Conservation (phyloP, 2,329 filamentous ascomycete genomes). For the Dactylella cylindrospora region DNA sequence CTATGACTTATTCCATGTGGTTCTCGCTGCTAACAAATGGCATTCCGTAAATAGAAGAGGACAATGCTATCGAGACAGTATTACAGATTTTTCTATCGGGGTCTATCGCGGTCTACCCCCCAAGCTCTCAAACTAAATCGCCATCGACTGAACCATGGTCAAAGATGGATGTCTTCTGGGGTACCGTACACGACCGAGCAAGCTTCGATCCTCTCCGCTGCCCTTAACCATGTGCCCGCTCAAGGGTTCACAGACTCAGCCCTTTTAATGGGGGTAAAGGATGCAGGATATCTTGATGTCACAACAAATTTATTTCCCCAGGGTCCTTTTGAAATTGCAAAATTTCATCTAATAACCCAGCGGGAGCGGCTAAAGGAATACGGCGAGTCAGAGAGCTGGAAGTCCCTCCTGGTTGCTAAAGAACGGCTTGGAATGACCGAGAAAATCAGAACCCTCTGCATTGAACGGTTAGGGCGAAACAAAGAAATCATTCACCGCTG, state of each 20-base stretch:
- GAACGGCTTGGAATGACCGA: conserved; percentile 58
- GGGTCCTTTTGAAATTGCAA: conserved; percentile 78
- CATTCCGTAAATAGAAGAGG: too few species aligned
- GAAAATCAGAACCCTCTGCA: conserved; percentile 70
- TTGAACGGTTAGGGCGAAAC: conserved; percentile 78
- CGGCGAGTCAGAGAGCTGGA: conserved; percentile 51
- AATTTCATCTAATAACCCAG: conserved; percentile 71
- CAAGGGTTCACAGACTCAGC: conserved; percentile 78
- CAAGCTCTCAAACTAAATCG: conserved; percentile 8
- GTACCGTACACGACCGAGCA: conserved; percentile 68
- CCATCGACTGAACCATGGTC: conserved; percentile 25
- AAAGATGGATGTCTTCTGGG: conserved; percentile 53
- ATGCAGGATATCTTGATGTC: conserved; percentile 83
- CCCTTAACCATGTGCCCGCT: conserved; percentile 73
- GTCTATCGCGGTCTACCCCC: too few species aligned
- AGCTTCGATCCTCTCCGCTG: conserved; percentile 75
- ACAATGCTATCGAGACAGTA: too few species aligned
- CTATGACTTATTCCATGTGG: too few species aligned
- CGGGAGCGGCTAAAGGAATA: conserved; percentile 59
- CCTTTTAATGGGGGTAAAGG: conserved; percentile 74
- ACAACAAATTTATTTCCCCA: conserved; percentile 78
- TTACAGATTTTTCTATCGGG: too few species aligned
- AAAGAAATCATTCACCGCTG: conserved; percentile 70
- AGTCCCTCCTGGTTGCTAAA: conserved; percentile 52
- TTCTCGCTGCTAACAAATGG: too few species aligned